These are phyloP conservation scores for Fusarium sp. DNA, from an alignment of 2,329 filamentous ascomycete genomes.

Conservation along the genomic window DNA sequence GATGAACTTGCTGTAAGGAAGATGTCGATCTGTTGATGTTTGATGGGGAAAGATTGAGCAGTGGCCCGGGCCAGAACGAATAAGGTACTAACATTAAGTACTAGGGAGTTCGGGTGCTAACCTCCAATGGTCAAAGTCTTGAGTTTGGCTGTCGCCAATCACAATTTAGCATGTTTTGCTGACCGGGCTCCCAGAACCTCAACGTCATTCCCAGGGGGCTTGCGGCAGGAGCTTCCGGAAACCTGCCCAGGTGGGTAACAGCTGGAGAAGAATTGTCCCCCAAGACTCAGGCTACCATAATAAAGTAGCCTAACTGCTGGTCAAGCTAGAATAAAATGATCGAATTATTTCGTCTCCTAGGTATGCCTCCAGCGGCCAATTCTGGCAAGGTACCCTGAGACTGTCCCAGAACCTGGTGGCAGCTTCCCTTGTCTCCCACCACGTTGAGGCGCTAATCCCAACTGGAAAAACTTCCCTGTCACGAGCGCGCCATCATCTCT, in stretches of 20 bases:
- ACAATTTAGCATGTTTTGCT: slow-evolving; percentile 29
- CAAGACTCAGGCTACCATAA: too few species aligned
- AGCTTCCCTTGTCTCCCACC: slow-evolving; percentile 21
- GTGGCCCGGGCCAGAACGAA: slow-evolving; percentile 1
- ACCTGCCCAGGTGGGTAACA: slow-evolving; percentile 11
- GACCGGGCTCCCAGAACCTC: slow-evolving; percentile 31
- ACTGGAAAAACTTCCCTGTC: slow-evolving; percentile 38
- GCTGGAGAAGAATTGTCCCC: too few species aligned
- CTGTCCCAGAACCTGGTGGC: slow-evolving; percentile 35
- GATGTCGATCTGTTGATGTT: slow-evolving; percentile 5
- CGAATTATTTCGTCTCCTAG: too few species aligned
- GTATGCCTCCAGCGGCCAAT: too few species aligned
- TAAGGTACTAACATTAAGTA: slow-evolving; percentile 2
- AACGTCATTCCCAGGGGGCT: slow-evolving; percentile 44
- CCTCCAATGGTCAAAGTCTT: slow-evolving; percentile 1
- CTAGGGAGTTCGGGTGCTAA: neutral
- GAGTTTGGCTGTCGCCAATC: slow-evolving; percentile 30
- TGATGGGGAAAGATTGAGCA: slow-evolving; percentile 22
- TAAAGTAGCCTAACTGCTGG: too few species aligned
- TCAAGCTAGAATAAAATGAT: too few species aligned
- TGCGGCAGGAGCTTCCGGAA: slow-evolving; percentile 37
- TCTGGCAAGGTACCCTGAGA: too few species aligned
- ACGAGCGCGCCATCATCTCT: slow-evolving; percentile 31
- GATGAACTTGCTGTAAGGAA: neutral
- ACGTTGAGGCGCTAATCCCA: slow-evolving; percentile 46